Evolutionary conservation across 257 asterid species (phyloP).

Genomic region (Solanum tarapatanum): DNA sequence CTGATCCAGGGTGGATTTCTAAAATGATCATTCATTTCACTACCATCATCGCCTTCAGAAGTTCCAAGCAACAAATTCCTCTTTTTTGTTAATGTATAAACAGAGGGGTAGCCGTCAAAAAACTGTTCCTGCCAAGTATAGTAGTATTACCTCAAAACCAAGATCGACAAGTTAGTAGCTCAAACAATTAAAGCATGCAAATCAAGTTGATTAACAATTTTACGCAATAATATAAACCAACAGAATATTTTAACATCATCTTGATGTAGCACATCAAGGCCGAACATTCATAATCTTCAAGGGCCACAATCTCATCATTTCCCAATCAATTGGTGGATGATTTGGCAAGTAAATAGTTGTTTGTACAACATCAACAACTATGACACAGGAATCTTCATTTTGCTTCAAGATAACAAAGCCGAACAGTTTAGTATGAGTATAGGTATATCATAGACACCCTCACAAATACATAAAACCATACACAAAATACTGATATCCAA

Average conservation of each 20-base stretch:
- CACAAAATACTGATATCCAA: background rate
- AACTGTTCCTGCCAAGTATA: constrained; percentile 29
- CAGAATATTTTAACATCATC: background rate
- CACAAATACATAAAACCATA: background rate
- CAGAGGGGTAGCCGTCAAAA: constrained; percentile 29
- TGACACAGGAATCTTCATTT: background rate
- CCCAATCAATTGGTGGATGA: background rate
- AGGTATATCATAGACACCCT: background rate
- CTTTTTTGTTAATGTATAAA: constrained; percentile 27
- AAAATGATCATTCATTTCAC: constrained; percentile 2
- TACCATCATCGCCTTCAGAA: constrained; percentile 5
- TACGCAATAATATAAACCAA: background rate
- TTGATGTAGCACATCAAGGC: background rate
- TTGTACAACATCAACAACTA: background rate
- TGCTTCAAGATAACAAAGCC: background rate
- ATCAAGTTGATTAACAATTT: background rate
- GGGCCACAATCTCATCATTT: background rate
- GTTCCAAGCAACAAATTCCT: constrained; percentile 50
- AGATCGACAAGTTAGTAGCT: background rate
- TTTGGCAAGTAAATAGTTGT: background rate
- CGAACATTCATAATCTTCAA: background rate
- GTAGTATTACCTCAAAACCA: background rate
- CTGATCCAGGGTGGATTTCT: constrained; percentile 74
- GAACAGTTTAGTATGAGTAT: background rate
- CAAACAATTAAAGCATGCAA: background rate